Percentiles rank a stretch among this genome's conserved stretches.
Evolutionary conservation across 768 basidiomycete genomes (phyloP).

Genomic region (Kockovaella imperatae): DNA sequence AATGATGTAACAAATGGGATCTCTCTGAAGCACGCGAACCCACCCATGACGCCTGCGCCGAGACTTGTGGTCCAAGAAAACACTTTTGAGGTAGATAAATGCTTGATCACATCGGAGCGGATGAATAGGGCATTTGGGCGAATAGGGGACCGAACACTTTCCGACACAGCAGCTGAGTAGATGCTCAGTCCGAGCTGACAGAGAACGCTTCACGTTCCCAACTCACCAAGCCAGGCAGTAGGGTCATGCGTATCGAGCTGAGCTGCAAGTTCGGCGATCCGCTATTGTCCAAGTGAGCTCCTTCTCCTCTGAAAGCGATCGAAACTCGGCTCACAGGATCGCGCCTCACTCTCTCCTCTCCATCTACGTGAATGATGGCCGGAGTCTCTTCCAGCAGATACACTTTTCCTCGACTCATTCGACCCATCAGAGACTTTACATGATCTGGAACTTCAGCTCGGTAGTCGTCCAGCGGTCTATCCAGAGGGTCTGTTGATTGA

Average conservation of each 20-base stretch:
- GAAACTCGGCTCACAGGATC: constrained; percentile 24
- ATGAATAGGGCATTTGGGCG: constrained; percentile 25
- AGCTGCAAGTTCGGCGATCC: constrained; percentile 32
- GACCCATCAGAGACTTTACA: constrained; percentile 26
- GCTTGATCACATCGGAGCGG: constrained; percentile 33
- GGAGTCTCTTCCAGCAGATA: constrained; percentile 36
- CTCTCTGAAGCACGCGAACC: too few species aligned
- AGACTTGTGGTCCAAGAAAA: constrained; percentile 32
- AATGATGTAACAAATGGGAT: not conserved
- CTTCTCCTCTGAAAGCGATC: not conserved
- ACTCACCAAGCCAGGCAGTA: constrained; percentile 32
- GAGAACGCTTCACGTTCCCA: not conserved
- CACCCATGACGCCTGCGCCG: constrained; percentile 33
- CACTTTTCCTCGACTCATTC: constrained; percentile 36
- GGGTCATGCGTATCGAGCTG: constrained; percentile 33
- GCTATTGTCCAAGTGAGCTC: constrained; percentile 10
- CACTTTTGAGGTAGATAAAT: constrained; percentile 33
- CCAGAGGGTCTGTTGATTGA: constrained; percentile 11
- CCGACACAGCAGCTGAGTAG: constrained; percentile 21
- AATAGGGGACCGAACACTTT: constrained; percentile 19
- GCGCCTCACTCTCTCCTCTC: constrained; percentile 16
- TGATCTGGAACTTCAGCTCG: constrained; percentile 16
- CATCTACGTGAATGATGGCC: constrained; percentile 26
- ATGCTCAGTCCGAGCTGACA: not conserved
- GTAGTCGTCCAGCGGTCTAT: constrained; percentile 30